Base-by-base conservation (phyloP, 495 filamentous ascomycete genomes). In the Penicillium tannophilum region DNA sequence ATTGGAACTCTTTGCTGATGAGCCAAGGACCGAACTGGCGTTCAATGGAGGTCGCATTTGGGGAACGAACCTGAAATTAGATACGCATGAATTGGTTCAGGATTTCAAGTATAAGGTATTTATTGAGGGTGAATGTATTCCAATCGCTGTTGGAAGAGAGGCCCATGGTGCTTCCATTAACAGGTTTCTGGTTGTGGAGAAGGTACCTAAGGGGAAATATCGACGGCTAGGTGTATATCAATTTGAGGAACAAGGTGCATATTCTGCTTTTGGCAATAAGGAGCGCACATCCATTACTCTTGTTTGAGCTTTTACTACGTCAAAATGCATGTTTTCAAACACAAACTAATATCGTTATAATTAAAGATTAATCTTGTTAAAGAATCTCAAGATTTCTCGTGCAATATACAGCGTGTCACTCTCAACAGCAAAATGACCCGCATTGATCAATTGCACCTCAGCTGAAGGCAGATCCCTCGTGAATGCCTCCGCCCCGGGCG, bases 351-450 rank as follows among this genome's bases (percentile, higher is more conserved):
- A 33, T 3, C 2, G 4, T 14, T 31, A 14, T 17, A 50, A 28
- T 31, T 50, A 50, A 16, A 50, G 7, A 28, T 31, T 26, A 6
- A 7, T 59, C 42, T 56, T 76, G 23, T 58, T 64, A 57, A 85
- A 69, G 63, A 86, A 85, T 8, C 63, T 63, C 55, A 76, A 58
- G 19, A 83, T 82, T 64, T 77, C 66, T 41, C 53, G 49, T 5
- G 78, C 83, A 68, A 88, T 79, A 61, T 73, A 68, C 48, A 65
- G 64, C 48, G 72, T 67, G 57, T 87, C 75, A 2, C 72, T 84
- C 74, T 88, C 84, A 1, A 84, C 65, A 17, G 84, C 84, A 74
- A 88, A 88, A 70, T 89, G 86, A 0, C 83, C 83, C 0, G 78
- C 81, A 69, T 90, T 83, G 46, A 87, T 55, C 45, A 83, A 67